phyloP scores from a whole-genome alignment of 2,329 filamentous ascomycete genomes.

The Trichoderma gracile region DNA sequence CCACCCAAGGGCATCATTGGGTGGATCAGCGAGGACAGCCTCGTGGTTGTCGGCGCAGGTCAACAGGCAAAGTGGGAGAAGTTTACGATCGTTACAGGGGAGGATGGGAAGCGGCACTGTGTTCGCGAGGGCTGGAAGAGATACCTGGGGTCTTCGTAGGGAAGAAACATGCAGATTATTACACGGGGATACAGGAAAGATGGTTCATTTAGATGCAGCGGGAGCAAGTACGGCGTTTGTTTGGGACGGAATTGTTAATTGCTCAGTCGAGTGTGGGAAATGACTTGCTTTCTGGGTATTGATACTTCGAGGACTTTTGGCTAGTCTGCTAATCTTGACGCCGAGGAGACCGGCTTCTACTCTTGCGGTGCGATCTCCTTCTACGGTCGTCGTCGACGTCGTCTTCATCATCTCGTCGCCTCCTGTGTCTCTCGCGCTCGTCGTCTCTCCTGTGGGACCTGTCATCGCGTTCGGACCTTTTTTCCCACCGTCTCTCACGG shows the following conservation, averaged over 20 bases:
- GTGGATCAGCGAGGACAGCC: slow-evolving; percentile 73
- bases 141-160: slow-evolving; percentile 57
- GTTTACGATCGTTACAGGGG: slow-evolving; percentile 69
- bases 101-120: slow-evolving; percentile 67
- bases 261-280: slow-evolving; percentile 4
- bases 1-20: slow-evolving; percentile 82
- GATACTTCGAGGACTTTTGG: background rate
- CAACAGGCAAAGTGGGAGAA: slow-evolving; percentile 85
- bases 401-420: slow-evolving; percentile 35
- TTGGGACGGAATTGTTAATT: background rate
- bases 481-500: slow-evolving; percentile 32
- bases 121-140: slow-evolving; percentile 79
- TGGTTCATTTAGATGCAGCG: slow-evolving; percentile 9
- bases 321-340: slow-evolving; percentile 31
- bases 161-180: background rate
- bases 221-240: slow-evolving; percentile 6
- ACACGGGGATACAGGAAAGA: background rate
- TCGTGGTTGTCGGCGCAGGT: slow-evolving; percentile 78
- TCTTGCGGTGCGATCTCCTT: slow-evolving; percentile 35
- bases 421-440: slow-evolving; percentile 33
- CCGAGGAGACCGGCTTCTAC: slow-evolving; percentile 49
- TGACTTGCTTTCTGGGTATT: slow-evolving; percentile 25
- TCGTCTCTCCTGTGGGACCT: slow-evolving; percentile 33
- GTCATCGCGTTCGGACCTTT: slow-evolving; percentile 32
- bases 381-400: slow-evolving; percentile 31